Evolutionary conservation across 2,329 filamentous ascomycete genomes (phyloP).

Genomic region (Xylaria sp.): DNA sequence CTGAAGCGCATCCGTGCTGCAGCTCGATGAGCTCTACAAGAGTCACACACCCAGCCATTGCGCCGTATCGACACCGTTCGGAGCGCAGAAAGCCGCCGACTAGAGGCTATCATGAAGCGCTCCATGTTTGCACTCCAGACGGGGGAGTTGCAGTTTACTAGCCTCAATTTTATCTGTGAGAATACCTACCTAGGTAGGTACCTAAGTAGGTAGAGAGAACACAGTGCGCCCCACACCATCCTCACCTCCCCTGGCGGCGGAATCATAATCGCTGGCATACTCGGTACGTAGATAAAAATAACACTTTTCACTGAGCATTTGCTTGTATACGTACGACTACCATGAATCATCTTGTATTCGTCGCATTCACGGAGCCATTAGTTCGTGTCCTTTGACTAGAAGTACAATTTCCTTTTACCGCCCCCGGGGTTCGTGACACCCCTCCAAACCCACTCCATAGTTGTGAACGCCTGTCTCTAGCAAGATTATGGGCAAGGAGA

Average conservation of each 20-base stretch:
- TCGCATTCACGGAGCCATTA: neutral
- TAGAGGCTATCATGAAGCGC: slow-evolving; percentile 36
- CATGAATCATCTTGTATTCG: slow-evolving; percentile 10
- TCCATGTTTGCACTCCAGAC: slow-evolving; percentile 36
- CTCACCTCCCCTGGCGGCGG: neutral
- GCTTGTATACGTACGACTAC: neutral
- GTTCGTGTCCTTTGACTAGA: neutral
- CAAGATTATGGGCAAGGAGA: slow-evolving; percentile 26
- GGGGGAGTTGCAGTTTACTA: neutral
- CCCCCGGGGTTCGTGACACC: neutral
- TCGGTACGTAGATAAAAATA: neutral
- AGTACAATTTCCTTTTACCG: slow-evolving; percentile 4
- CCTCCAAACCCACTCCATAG: neutral
- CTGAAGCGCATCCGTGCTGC: slow-evolving; percentile 41
- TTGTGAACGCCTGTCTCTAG: slow-evolving; percentile 12
- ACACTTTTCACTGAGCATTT: neutral
- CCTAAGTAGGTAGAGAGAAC: too few species aligned
- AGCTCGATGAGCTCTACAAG: slow-evolving; percentile 39
- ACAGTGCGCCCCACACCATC: neutral
- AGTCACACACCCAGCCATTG: slow-evolving; percentile 46
- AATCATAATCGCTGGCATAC: neutral
- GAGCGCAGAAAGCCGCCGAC: slow-evolving; percentile 37
- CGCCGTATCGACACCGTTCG: slow-evolving; percentile 27
- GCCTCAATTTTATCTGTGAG: too few species aligned
- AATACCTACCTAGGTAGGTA: neutral